These are phyloP conservation scores for Guyanaporus albipodus DNA, from an alignment of 768 basidiomycete species.

Conservation along the genomic window DNA sequence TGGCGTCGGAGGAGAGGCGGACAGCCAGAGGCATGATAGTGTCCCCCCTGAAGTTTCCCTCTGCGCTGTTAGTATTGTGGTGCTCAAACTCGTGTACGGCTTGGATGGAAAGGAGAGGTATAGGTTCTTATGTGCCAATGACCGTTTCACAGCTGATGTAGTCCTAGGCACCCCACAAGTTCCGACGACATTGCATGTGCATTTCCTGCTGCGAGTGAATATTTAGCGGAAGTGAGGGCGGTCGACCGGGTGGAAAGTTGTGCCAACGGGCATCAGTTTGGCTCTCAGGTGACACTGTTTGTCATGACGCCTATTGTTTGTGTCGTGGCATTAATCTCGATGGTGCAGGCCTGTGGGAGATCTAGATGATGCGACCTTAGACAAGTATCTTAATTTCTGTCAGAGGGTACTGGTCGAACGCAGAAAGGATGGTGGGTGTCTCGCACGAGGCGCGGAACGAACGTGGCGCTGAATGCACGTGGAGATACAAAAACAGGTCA, in stretches of 20 bases:
- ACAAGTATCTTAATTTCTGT: slow-evolving; percentile 66
- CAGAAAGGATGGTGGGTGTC: slow-evolving; percentile 25
- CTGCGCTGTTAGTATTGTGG: slow-evolving; percentile 56
- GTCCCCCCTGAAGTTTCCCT: slow-evolving; percentile 66
- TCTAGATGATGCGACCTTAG: slow-evolving; percentile 48
- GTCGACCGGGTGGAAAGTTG: slow-evolving; percentile 34
- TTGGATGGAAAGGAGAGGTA: slow-evolving; percentile 67
- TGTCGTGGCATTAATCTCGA: slow-evolving; percentile 4
- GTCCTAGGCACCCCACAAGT: slow-evolving; percentile 41
- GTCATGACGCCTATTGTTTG: slow-evolving; percentile 21
- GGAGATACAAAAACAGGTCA: slow-evolving; percentile 20
- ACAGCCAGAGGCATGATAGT: slow-evolving; percentile 55
- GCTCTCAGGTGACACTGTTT: slow-evolving; percentile 45
- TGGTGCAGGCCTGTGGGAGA: slow-evolving; percentile 49
- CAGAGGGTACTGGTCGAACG: slow-evolving; percentile 45
- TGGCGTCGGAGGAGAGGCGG: slow-evolving; percentile 38
- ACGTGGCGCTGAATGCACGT: slow-evolving; percentile 11
- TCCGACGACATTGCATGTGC: slow-evolving; percentile 56
- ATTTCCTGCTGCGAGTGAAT: slow-evolving; percentile 50
- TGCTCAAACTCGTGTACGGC: slow-evolving; percentile 84
- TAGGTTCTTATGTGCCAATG: slow-evolving; percentile 10
- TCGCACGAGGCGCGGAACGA: slow-evolving; percentile 9
- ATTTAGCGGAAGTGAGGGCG: slow-evolving; percentile 40
- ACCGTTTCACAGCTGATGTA: slow-evolving; percentile 8
- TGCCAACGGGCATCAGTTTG: slow-evolving; percentile 37